phyloP scores from a whole-genome alignment of 257 asterid genomes.

The Petunia secreta region DNA sequence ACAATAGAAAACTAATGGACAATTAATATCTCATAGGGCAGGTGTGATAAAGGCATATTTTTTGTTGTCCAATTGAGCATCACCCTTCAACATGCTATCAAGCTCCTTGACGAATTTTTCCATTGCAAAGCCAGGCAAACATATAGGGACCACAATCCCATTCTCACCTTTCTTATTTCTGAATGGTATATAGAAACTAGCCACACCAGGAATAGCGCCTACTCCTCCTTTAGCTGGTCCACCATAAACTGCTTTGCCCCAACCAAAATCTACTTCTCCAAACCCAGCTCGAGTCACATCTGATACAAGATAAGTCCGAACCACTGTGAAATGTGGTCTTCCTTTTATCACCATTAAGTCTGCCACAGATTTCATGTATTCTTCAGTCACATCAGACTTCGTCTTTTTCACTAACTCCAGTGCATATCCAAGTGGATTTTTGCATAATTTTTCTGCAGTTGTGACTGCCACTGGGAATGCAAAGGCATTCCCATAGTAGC shows the following conservation, averaged over 20 bases:
- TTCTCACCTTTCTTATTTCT: conserved; percentile 54
- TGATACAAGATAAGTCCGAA: conserved; percentile 46
- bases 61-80: conserved; percentile 15
- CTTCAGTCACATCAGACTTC: conserved; percentile 34
- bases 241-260: conserved; percentile 63
- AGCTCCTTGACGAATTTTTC: conserved; percentile 53
- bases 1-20: not conserved
- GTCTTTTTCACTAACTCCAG: conserved; percentile 37
- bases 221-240: conserved; percentile 67
- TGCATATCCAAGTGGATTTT: conserved; percentile 39
- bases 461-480: conserved; percentile 41
- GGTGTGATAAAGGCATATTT: conserved; percentile 33
- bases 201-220: conserved; percentile 52
- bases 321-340: conserved; percentile 44
- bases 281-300: conserved; percentile 53
- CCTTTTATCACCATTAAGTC: conserved; percentile 41
- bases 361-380: conserved; percentile 44
- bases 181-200: conserved; percentile 49
- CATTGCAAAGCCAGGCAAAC: conserved; percentile 60
- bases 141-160: conserved; percentile 57
- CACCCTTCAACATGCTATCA: conserved; percentile 37
- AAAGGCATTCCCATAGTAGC: conserved; percentile 47
- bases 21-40: conserved; percentile 33
- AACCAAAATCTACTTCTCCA: conserved; percentile 62
- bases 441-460: conserved; percentile 33